phyloP scores from a whole-genome alignment of 495 filamentous ascomycete genomes.

The Xylaria venustula region DNA sequence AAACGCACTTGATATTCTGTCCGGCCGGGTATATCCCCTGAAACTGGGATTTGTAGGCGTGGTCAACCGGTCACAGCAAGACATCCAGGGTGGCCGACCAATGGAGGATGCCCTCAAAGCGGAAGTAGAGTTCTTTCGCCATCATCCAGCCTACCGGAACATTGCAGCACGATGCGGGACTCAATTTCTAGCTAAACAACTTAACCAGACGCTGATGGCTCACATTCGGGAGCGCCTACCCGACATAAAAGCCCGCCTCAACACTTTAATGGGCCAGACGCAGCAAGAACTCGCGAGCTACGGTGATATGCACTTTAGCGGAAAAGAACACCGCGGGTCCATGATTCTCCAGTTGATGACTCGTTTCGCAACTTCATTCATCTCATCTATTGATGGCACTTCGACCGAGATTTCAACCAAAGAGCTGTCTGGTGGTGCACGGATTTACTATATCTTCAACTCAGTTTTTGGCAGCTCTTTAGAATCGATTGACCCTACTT shows the following conservation, averaged over 20 bases:
- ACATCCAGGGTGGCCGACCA: slow-evolving; percentile 93
- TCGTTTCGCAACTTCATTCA: slow-evolving; percentile 95
- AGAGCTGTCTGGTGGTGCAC: slow-evolving; percentile 92
- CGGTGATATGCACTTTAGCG: slow-evolving; percentile 95
- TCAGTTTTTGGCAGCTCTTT: slow-evolving; percentile 97
- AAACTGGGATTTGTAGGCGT: slow-evolving; percentile 98
- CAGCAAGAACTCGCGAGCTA: slow-evolving; percentile 98
- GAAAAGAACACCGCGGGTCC: slow-evolving; percentile 93
- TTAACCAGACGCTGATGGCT: slow-evolving; percentile 91
- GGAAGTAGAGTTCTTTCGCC: slow-evolving; percentile 93
- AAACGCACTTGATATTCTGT: slow-evolving; percentile 95
- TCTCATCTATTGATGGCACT: slow-evolving; percentile 97
- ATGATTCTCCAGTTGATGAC: slow-evolving; percentile 98
- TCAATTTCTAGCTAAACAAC: slow-evolving; percentile 89
- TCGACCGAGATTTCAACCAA: slow-evolving; percentile 98
- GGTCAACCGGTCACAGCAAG: slow-evolving; percentile 96
- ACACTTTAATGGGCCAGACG: slow-evolving; percentile 98
- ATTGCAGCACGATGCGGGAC: slow-evolving; percentile 94
- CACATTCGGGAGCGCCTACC: slow-evolving; percentile 95
- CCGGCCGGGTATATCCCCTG: slow-evolving; percentile 91
- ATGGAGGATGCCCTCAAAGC: slow-evolving; percentile 85
- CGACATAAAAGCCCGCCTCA: slow-evolving; percentile 96
- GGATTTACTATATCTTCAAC: slow-evolving; percentile 99
- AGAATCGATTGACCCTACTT: slow-evolving; percentile 92
- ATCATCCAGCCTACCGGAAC: slow-evolving; percentile 95